Evolutionary conservation across 371 early-diverging fungal species (phyloP), one percentile per base, ranked within the genome.

Genomic region (Syncephalastrum sp.): DNA sequence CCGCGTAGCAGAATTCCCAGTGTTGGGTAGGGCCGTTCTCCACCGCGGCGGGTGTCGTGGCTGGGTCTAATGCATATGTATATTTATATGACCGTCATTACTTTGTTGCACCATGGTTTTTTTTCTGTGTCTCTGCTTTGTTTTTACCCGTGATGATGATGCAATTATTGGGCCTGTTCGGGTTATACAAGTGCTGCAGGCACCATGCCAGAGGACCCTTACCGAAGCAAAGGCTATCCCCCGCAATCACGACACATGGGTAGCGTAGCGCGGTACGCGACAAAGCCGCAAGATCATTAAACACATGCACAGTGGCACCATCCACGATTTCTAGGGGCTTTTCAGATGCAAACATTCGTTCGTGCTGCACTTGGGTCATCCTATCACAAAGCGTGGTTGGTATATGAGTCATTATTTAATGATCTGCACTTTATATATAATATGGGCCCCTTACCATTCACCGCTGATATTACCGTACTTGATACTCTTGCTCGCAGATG

Each of bases 401-500:
- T 49, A 49, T 72, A 66, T 38, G 66, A 73, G 27, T 70, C 59
- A 57, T 73, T 65, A 44, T 69, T 74, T 50, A 67, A 60, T 47
- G 67, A 68, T 12, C 64, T 48, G 8, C 21, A 42, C 17, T 33
- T 17, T 52, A 53, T 8, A 38, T n/a, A 45, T 33, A 25, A 46
- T n/a, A 42, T 19, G 47, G 41, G 7, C 47, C 21, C 14, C 53
- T 50, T 76, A 85, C 94, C 94, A 94, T 82, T 94, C 93, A 29
- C 91, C 91, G 59, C 89, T 82, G 59, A 94, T 93, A 64, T 89
- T 91, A 12, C 93, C 89, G 60, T 89, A 89, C 63, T 91, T 85
- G 12, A 93, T 68, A 10, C 92, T 87, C 25, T 78, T 79, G 33
- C 91, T 85, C 1, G 92, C 92, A 8, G 91, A 78, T 0, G 91